A percentile compares a stretch with the other conserved stretches of the same genome.
Conservation (phyloP, 2,329 filamentous ascomycete genomes). For the Aspergillus texensis region DNA sequence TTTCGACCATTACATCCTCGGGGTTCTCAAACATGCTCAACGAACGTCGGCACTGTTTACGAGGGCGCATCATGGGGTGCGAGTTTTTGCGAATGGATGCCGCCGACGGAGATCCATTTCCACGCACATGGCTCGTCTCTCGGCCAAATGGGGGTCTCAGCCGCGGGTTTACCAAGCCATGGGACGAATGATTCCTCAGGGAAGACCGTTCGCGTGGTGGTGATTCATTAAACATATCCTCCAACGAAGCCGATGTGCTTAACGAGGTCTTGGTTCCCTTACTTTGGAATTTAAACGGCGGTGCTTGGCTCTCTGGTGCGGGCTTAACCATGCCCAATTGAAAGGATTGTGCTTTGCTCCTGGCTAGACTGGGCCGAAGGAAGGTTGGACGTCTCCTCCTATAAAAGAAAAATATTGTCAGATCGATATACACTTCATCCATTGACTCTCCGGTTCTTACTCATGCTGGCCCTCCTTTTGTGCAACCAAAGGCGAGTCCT, state of each 20-base stretch:
- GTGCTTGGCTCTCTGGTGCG: constrained; percentile 65
- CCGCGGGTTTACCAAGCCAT: constrained; percentile 60
- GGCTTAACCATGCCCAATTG: constrained; percentile 64
- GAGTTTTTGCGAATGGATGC: constrained; percentile 72
- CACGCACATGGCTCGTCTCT: constrained; percentile 57
- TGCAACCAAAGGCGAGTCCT: constrained; percentile 42
- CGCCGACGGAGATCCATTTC: constrained; percentile 74
- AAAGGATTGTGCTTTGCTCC: constrained; percentile 74
- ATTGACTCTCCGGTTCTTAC: constrained; percentile 32
- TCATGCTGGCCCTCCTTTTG: constrained; percentile 33
- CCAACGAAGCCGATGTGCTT: constrained; percentile 67
- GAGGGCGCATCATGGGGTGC: constrained; percentile 72
- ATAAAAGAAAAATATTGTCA: constrained; percentile 23
- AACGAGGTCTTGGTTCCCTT: constrained; percentile 54
- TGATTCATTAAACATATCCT: constrained; percentile 80
- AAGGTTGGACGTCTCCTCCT: constrained; percentile 70
- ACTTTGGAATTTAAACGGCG: constrained; percentile 75
- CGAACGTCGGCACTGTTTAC: constrained; percentile 88
- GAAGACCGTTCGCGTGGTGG: constrained; percentile 71
- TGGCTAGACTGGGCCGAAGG: constrained; percentile 72
- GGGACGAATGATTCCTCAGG: constrained; percentile 62
- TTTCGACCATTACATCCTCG: constrained; percentile 81
- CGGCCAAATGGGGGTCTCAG: constrained; percentile 67
- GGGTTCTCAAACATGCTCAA: constrained; percentile 98
- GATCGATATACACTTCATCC: constrained; percentile 8